Evolutionary conservation across 2,329 filamentous ascomycete species (phyloP).

Genomic region (Whalleya microplaca): DNA sequence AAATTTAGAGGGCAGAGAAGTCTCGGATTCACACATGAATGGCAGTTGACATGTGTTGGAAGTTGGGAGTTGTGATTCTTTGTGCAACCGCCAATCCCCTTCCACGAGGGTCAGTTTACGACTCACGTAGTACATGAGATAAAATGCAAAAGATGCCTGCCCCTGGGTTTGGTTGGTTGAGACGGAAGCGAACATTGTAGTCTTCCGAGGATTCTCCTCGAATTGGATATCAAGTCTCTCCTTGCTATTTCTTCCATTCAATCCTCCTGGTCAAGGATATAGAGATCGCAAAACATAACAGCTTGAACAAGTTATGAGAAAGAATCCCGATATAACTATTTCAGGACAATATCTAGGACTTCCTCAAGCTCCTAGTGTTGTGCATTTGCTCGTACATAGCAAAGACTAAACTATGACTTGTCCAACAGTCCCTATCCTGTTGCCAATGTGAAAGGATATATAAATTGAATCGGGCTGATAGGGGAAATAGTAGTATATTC

Average conservation of each 20-base stretch:
- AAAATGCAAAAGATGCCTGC: neutral
- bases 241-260: neutral
- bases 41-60: slow-evolving; percentile 18
- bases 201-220: neutral
- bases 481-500: no score
- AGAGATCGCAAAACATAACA: neutral
- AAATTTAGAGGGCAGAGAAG: slow-evolving; percentile 10
- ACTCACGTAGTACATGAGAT: slow-evolving; percentile 1
- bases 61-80: slow-evolving; percentile 15
- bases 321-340: neutral
- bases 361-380: neutral
- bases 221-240: neutral
- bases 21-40: slow-evolving; percentile 18
- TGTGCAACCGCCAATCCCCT: slow-evolving; percentile 8
- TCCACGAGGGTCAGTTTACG: slow-evolving; percentile 15
- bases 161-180: neutral
- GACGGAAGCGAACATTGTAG: neutral
- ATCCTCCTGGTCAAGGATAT: neutral
- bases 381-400: neutral
- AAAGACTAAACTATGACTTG: neutral
- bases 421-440: neutral
- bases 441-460: no score
- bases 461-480: no score
- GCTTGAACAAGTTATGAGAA: neutral
- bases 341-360: neutral